Evolutionary conservation across 2,329 filamentous ascomycete species (phyloP).

Genomic region (Calonectria hawksworthii): DNA sequence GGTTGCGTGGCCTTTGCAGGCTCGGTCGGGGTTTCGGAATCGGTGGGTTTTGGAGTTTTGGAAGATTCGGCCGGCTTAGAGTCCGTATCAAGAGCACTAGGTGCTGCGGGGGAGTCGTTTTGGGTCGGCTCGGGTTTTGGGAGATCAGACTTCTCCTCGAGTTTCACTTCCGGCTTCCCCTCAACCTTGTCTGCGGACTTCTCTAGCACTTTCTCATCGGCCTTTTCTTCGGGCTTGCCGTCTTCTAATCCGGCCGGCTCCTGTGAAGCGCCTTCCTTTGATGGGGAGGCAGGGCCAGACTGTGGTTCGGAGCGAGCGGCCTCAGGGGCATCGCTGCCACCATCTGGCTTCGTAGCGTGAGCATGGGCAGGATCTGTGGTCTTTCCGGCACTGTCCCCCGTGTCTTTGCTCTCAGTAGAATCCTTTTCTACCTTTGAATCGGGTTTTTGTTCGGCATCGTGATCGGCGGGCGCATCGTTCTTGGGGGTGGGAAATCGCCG

Average conservation of each 20-base stretch:
- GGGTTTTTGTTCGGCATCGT: slow-evolving; percentile 25
- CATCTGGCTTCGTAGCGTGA: slow-evolving; percentile 44
- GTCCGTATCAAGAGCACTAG: neutral
- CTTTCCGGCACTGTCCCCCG: slow-evolving; percentile 20
- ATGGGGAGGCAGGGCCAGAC: neutral
- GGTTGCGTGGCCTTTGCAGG: slow-evolving; percentile 24
- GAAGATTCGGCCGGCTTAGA: neutral
- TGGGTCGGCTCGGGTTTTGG: slow-evolving; percentile 14
- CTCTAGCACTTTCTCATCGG: neutral
- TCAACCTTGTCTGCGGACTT: slow-evolving; percentile 11
- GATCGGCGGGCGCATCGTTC: slow-evolving; percentile 34
- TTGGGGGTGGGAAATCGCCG: slow-evolving; percentile 60
- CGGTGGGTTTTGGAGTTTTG: neutral
- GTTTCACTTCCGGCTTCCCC: slow-evolving; percentile 3
- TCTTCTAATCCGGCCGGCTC: slow-evolving; percentile 18
- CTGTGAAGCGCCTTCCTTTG: slow-evolving; percentile 5
- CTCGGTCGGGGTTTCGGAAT: slow-evolving; percentile 24
- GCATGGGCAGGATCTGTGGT: slow-evolving; percentile 2
- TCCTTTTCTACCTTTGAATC: slow-evolving; percentile 10
- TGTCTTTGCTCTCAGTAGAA: slow-evolving; percentile 23
- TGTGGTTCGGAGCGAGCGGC: slow-evolving; percentile 53
- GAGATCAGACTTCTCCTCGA: slow-evolving; percentile 22
- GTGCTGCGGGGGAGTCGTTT: slow-evolving; percentile 10
- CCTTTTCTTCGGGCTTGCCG: slow-evolving; percentile 22
- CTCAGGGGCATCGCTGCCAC: slow-evolving; percentile 55